Evolutionary conservation across 805 yeast genomes (phyloP), one percentile per base, ranked within the genome.

Genomic region (Candida golubevii): DNA sequence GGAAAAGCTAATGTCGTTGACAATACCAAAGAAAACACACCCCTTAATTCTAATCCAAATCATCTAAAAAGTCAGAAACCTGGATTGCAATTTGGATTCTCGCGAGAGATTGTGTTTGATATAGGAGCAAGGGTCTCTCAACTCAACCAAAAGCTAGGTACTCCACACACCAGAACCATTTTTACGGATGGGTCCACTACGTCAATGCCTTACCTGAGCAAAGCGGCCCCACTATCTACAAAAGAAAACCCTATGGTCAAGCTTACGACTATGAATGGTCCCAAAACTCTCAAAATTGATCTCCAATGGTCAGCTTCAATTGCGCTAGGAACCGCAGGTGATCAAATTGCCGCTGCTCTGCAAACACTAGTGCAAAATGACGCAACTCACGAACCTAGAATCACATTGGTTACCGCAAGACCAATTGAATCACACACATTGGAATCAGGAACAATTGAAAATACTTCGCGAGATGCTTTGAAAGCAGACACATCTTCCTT

Each of bases 231-330:
- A 7, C 31, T 38, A 12, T 15, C 12, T 9, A 38, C 46, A 9
- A 38, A 34, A 15, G 11, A 6, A 8, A 26, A 42, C 33, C 42
- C 46, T 12, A 11, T 43, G 23, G 29, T 43, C 26, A 23, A 10
- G 4, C 39, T 43, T 23, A 23, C 23, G 4, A 35, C 31, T 1
- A 5, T 38, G 13, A 8, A 26, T n/a, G 46, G 46, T 6, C 35
- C 46, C 6, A 18, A 43, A 13, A 26, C 28, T 28, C 29, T 43
- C 36, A 34, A 14, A 9, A 38, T 43, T 13, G 27, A 34, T 29
- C n/a, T 11, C n/a, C 26, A 28, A 5, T 43, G 39, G 46, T n/a
- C 39, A 10, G 30, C 33, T 11, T 27, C 39, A 12, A 7, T 36
- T 4, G 5, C 23, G 23, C 23, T 18, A 18, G 23, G 23, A 3